Evolutionary conservation across 495 filamentous ascomycete genomes (phyloP), one percentile per base, ranked within the genome.

Genomic region (Neurospora sublineolata): DNA sequence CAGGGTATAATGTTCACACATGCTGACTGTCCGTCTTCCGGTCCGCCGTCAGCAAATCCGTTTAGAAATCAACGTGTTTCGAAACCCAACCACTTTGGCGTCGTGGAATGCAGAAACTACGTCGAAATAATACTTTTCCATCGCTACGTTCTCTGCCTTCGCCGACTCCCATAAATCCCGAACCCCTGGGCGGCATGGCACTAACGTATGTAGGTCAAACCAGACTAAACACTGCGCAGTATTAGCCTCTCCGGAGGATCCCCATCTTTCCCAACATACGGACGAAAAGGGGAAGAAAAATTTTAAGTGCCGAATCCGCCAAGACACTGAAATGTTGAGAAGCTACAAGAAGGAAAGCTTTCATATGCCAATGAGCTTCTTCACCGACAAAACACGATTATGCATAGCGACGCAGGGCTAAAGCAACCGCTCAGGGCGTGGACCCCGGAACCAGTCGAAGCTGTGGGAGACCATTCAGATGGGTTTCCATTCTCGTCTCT

Each of bases 401-500:
- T 76, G 76, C 76, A 75, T 69, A 72, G 72, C 74, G 68, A 79
- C 78, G 77, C 76, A 78, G 70, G 68, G 72, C 77, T 73, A 77
- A 73, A 23, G 64, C 69, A 68, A 75, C 76, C 77, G 77, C 76
- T 79, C 75, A 70, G 69, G 70, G 64, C 73, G 75, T 75, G 77
- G 77, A 76, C 70, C 64, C 73, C 37, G 52, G 27, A 33, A 60
- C 71, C 64, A 74, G 40, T 37, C 27, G 37, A 40, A 37, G 67
- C 58, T 71, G 64, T 68, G 23, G 67, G 36, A 68, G 27, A 16
- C 52, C 14, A 64, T 64, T 64, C 52, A 33, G 27, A 64, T 64
- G 23, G 12, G 12, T 14, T 33, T 18, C 30, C 27, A 30, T 64
- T 33, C 14, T 27, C 52, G 52, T 64, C 27, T 18, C 27, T 60